Conservation (phyloP, 176 grass and related monocot species). For the Triticum turgidum region DNA sequence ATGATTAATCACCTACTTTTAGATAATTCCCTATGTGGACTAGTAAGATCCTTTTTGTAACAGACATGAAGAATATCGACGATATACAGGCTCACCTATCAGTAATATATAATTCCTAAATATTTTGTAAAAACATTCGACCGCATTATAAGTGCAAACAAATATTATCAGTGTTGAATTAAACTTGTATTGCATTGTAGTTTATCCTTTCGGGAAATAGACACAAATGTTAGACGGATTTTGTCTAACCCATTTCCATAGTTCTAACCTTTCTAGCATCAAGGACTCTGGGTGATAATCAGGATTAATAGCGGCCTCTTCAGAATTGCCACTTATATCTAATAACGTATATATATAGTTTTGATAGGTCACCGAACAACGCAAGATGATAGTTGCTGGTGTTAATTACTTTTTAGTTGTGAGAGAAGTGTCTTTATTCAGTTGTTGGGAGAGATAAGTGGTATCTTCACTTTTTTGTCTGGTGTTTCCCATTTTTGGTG, state of each 20-base stretch:
- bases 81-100: too few relatives aligned
- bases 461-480: conserved; percentile 3
- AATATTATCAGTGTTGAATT: too few relatives aligned
- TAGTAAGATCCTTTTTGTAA: too few relatives aligned
- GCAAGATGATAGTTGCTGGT: background rate
- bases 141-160: too few relatives aligned
- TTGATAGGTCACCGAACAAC: too few relatives aligned
- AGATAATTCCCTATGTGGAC: too few relatives aligned
- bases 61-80: too few relatives aligned
- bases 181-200: too few relatives aligned
- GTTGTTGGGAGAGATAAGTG: conserved; percentile 6
- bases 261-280: conserved; percentile 23
- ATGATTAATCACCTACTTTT: too few relatives aligned
- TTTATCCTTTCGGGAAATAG: too few relatives aligned
- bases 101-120: too few relatives aligned
- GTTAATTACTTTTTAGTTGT: background rate
- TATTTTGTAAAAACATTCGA: conserved; percentile 29
- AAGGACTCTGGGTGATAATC: conserved; percentile 22
- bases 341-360: background rate
- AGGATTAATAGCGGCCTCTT: conserved; percentile 25
- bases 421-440: background rate
- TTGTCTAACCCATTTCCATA: conserved; percentile 35
- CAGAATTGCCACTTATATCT: conserved; percentile 36
- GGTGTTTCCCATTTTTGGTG: too few relatives aligned
- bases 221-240: conserved; percentile 39